A percentile compares a stretch with the other conserved stretches of the same genome.
Evolutionary conservation across 345 rosid genomes (phyloP).

Genomic region (Aquilaria malaccensis): DNA sequence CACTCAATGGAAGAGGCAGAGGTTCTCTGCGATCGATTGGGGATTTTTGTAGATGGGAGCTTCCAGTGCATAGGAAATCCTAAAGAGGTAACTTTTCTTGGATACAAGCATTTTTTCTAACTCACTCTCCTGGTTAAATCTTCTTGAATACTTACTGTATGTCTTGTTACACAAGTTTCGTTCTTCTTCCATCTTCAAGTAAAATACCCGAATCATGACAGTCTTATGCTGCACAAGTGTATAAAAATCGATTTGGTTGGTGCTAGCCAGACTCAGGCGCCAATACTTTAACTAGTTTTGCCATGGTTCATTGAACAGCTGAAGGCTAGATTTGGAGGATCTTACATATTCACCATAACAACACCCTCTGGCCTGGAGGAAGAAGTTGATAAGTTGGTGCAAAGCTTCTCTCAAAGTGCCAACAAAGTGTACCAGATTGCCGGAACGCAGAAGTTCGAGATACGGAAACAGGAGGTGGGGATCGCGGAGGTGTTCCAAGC

Average conservation of each 20-base stretch:
- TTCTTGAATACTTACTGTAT: too few species aligned
- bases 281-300: slow-evolving; percentile 52
- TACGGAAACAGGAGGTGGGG: slow-evolving; percentile 67
- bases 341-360: slow-evolving; percentile 83
- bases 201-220: too few species aligned
- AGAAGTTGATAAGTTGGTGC: slow-evolving; percentile 60
- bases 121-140: too few species aligned
- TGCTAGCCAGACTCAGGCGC: slow-evolving; percentile 8
- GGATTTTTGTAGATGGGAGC: slow-evolving; percentile 79
- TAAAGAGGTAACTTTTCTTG: slow-evolving; percentile 45
- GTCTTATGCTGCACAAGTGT: too few species aligned
- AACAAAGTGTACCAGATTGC: slow-evolving; percentile 70
- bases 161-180: too few species aligned
- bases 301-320: slow-evolving; percentile 36
- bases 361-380: slow-evolving; percentile 51
- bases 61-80: slow-evolving; percentile 96
- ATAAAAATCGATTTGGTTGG: too few species aligned
- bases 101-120: too few species aligned
- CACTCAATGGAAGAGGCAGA: slow-evolving; percentile 99
- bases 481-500: slow-evolving; percentile 73
- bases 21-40: slow-evolving; percentile 76
- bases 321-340: slow-evolving; percentile 82
- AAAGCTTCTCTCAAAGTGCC: slow-evolving; percentile 51
- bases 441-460: slow-evolving; percentile 96
- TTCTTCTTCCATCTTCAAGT: too few species aligned